Conservation (phyloP, 108 stramenopile species). For the Poteriospumella lacustris region DNA sequence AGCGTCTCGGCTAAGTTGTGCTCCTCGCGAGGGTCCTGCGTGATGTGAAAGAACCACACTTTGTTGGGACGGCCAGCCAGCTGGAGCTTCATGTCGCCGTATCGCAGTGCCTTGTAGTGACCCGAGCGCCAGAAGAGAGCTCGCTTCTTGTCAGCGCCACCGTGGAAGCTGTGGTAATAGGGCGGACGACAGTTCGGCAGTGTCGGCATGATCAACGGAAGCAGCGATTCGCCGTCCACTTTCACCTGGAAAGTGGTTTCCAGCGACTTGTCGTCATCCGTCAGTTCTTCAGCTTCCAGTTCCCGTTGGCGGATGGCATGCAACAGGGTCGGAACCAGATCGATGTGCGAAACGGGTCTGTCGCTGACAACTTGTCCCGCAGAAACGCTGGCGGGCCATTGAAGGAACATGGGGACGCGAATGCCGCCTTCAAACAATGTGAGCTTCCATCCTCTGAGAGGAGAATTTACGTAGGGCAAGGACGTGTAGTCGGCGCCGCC, state of each 20-base stretch:
- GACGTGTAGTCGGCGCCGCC: not conserved
- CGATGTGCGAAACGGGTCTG: constrained; percentile 3
- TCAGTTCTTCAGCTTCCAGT: not conserved
- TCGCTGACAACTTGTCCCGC: too few relatives aligned
- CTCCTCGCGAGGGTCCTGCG: constrained; percentile 3
- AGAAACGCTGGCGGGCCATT: too few relatives aligned
- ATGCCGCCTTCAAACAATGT: constrained; percentile 26
- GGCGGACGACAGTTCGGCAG: not conserved
- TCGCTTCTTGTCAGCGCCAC: not conserved
- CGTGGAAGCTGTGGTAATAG: not conserved
- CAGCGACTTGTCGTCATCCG: too few relatives aligned
- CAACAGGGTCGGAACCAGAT: not conserved
- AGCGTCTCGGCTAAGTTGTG: not conserved
- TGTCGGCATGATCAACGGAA: too few relatives aligned
- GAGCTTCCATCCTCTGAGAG: constrained; percentile 5
- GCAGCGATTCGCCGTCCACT: not conserved
- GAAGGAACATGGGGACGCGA: not conserved
- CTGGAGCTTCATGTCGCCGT: constrained; percentile 23
- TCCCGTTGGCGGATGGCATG: not conserved
- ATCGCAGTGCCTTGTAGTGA: constrained; percentile 12
- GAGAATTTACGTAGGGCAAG: not conserved
- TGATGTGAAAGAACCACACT: constrained; percentile 9
- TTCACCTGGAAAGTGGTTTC: too few relatives aligned
- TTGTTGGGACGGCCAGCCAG: not conserved
- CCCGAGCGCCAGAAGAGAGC: constrained; percentile 27